phyloP scores from a whole-genome alignment of 169 alveolate species.

The Babesia divergens region DNA sequence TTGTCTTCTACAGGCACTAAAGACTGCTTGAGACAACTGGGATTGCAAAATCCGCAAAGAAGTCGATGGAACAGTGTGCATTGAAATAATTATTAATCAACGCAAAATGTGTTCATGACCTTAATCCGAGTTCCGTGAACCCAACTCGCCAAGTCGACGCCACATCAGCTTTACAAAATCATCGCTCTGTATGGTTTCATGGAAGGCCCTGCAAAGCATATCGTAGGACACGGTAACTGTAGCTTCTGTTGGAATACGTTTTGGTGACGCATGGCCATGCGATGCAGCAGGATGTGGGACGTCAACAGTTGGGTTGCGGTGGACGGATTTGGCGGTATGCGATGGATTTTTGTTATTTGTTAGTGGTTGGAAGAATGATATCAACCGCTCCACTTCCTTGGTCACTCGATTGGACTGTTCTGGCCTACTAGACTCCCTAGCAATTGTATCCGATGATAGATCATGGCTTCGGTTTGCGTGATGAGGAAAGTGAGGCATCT shows the following conservation, averaged over 20 bases:
- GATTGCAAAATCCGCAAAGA: not conserved
- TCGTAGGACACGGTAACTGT: slow-evolving; percentile 33
- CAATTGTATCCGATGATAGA: too few species aligned
- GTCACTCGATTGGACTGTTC: too few species aligned
- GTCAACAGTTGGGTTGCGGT: not conserved
- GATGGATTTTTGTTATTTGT: not conserved
- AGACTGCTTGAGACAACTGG: not conserved
- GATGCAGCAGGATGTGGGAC: not conserved
- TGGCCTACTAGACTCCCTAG: too few species aligned
- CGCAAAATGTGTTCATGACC: not conserved
- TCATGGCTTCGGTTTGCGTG: too few species aligned
- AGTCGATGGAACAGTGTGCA: not conserved
- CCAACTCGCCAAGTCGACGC: slow-evolving; percentile 15
- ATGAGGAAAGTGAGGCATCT: too few species aligned
- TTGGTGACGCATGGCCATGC: not conserved
- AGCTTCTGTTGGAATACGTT: not conserved
- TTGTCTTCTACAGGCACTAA: slow-evolving; percentile 1
- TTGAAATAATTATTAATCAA: not conserved
- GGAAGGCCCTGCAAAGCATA: slow-evolving; percentile 20
- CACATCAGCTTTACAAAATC: slow-evolving; percentile 39
- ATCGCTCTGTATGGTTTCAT: slow-evolving; percentile 41
- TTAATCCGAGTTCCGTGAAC: not conserved
- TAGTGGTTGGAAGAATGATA: not conserved
- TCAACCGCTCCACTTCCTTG: not conserved
- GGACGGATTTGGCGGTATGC: not conserved